Conservation (phyloP, 352 stramenopile species). For the Aphanomyces cochlioides region DNA sequence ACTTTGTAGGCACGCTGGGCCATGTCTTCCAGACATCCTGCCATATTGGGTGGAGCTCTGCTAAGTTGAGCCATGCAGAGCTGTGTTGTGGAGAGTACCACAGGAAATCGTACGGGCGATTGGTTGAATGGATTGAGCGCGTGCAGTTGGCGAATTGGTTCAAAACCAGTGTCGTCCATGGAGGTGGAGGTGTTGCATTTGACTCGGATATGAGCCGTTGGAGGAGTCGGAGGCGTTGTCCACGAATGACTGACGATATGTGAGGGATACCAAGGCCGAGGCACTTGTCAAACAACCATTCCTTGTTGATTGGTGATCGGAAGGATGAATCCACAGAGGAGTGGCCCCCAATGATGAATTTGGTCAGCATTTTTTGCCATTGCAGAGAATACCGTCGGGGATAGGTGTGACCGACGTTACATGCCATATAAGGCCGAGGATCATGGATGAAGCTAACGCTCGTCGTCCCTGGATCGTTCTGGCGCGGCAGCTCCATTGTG, state of each 20-base stretch:
- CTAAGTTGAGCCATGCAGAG: background rate
- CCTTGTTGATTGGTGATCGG: background rate
- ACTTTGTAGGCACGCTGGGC: background rate
- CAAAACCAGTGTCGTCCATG: background rate
- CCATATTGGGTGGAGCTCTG: conserved; percentile 10
- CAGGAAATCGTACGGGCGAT: conserved; percentile 23
- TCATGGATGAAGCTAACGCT: too few species aligned
- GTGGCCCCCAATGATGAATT: too few species aligned
- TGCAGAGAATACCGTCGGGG: too few species aligned
- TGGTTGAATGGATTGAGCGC: background rate
- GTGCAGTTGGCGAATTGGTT: conserved; percentile 5
- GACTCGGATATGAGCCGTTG: background rate
- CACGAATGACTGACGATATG: background rate
- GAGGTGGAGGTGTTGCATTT: background rate
- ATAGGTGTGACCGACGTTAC: too few species aligned
- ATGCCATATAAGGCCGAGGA: too few species aligned
- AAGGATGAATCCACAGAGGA: too few species aligned
- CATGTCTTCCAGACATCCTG: conserved; percentile 4
- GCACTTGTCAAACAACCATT: background rate
- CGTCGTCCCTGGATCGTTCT: too few species aligned
- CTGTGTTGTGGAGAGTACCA: background rate
- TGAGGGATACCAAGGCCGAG: background rate
- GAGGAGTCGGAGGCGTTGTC: background rate
- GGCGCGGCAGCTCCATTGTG: too few species aligned
- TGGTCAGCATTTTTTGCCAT: too few species aligned